A percentile compares a stretch with the other conserved stretches of the same genome.
Conservation (phyloP, 1,284 basidiomycete genomes). For the Rhodotorula glutinis region DNA sequence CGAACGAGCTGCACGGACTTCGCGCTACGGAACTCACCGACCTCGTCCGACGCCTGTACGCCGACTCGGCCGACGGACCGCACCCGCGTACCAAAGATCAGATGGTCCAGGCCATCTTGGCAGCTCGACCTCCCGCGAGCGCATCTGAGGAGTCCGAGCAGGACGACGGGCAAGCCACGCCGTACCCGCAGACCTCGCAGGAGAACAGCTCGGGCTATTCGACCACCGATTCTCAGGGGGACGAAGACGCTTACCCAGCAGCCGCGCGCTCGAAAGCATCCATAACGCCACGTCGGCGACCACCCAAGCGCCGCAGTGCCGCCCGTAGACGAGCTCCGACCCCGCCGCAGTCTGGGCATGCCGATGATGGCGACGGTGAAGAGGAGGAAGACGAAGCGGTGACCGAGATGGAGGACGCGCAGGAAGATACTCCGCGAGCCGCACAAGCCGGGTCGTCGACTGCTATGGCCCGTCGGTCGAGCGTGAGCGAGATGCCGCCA, state of each 20-base stretch:
- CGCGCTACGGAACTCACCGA: slow-evolving; percentile 22
- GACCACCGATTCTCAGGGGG: neutral
- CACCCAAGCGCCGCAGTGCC: slow-evolving; percentile 5
- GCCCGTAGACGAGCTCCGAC: slow-evolving; percentile 15
- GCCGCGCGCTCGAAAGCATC: no score
- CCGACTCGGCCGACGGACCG: neutral
- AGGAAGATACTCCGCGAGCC: neutral
- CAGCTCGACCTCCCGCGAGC: slow-evolving; percentile 8
- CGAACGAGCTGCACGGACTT: slow-evolving; percentile 13
- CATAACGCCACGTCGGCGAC: neutral
- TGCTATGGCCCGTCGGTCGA: slow-evolving; percentile 8
- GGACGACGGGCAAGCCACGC: slow-evolving; percentile 24
- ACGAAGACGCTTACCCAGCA: no score
- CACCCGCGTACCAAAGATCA: slow-evolving; percentile 19
- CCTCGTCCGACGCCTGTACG: slow-evolving; percentile 12
- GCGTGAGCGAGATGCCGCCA: slow-evolving; percentile 29
- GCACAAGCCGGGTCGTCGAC: neutral
- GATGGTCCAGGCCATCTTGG: slow-evolving; percentile 16
- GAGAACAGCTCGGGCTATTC: slow-evolving; percentile 19
- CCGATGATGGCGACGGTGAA: slow-evolving; percentile 42
- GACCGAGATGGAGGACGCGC: slow-evolving; percentile 47
- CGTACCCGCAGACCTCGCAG: slow-evolving; percentile 32
- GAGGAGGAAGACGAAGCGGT: no score
- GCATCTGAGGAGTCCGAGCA: slow-evolving; percentile 6
- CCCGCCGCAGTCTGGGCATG: slow-evolving; percentile 30